Conservation (phyloP, 495 filamentous ascomycete genomes). For the Astrocystis sublimbata region DNA sequence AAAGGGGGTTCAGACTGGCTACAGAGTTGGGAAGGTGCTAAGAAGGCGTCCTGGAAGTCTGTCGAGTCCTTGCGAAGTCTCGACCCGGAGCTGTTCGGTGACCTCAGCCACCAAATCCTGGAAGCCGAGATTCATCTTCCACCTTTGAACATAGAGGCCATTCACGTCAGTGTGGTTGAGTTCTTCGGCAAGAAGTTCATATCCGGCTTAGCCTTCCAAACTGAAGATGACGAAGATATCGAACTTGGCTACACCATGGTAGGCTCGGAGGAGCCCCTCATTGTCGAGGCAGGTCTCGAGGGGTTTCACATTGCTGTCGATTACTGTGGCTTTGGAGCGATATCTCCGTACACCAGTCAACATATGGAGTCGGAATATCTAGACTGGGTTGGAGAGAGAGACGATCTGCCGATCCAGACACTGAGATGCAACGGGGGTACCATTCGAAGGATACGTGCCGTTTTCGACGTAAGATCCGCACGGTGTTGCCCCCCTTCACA, state of each 20-base stretch:
- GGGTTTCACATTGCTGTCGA: conserved; percentile 16
- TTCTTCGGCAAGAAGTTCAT: conserved; percentile 11
- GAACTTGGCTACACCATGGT: conserved; percentile 13
- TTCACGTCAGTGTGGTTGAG: conserved; percentile 14
- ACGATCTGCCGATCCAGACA: not conserved
- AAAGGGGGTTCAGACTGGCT: conserved; percentile 2
- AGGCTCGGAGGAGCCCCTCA: conserved; percentile 4
- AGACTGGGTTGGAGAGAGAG: conserved; percentile 13
- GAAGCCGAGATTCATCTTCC: conserved; percentile 4
- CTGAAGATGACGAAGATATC: conserved; percentile 12
- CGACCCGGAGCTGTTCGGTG: not conserved
- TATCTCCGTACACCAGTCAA: conserved; percentile 9
- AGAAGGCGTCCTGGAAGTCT: not conserved
- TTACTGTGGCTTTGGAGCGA: conserved; percentile 9
- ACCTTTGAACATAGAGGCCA: conserved; percentile 1
- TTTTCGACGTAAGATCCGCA: conserved; percentile 10
- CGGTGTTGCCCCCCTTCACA: not conserved
- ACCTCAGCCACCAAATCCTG: not conserved
- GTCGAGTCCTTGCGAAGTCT: not conserved
- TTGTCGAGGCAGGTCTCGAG: conserved; percentile 10
- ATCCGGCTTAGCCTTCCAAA: conserved; percentile 10
- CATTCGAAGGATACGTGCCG: conserved; percentile 5
- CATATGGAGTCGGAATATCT: conserved; percentile 11
- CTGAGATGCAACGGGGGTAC: not conserved
- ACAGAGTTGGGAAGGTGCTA: not conserved